Evolutionary conservation across 2,329 filamentous ascomycete species (phyloP), one percentile per base, ranked within the genome.

Genomic region (Clonostachys sp.): DNA sequence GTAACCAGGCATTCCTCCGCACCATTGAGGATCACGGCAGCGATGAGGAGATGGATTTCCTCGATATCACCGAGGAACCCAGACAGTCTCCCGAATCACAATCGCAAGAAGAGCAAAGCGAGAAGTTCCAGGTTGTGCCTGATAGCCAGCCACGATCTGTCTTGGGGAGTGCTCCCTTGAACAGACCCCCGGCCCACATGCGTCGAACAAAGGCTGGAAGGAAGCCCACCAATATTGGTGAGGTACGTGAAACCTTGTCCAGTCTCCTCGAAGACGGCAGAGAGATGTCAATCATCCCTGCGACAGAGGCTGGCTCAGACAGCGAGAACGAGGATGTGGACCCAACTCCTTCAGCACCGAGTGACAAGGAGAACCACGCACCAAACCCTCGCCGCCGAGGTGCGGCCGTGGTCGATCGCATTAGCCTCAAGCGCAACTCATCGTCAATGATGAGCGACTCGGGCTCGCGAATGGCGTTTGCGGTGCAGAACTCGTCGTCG

Each of bases 1-100:
- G 92, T 61, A 92, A 91, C 62, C 80, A 87, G 51, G 94, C 94
- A 1, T 99, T 99, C 71, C 77, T 99, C 56, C 84, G 84, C 53
- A 90, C 90, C 7, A 88, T 99, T 45, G 91, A 96, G 58, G 91
- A 96, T 61, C 81, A 81, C 44, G 87, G 85, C 49, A 75, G 77
- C 57, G 87, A 89, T 42, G 85, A 94, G 47, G 86, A 90, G 47
- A 80, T 87, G 65, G 87, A 91, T 54, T 86, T 95, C 57, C 68
- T 90, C 9, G 73, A 80, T 39, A 52, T 58, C 0, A 60, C 63
- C 10, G 57, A 59, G 30, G 52, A 51, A 24, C 52, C 52, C 10
- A 59, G 60, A 30, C 48, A 60, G 48, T 63, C 70, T 34, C 73
- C 68, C 45, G 68, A 66, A 49, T 68, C 59, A 3, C 58, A 64